phyloP scores from a whole-genome alignment of 495 filamentous ascomycete species.

The Penicillium simplicissimum region DNA sequence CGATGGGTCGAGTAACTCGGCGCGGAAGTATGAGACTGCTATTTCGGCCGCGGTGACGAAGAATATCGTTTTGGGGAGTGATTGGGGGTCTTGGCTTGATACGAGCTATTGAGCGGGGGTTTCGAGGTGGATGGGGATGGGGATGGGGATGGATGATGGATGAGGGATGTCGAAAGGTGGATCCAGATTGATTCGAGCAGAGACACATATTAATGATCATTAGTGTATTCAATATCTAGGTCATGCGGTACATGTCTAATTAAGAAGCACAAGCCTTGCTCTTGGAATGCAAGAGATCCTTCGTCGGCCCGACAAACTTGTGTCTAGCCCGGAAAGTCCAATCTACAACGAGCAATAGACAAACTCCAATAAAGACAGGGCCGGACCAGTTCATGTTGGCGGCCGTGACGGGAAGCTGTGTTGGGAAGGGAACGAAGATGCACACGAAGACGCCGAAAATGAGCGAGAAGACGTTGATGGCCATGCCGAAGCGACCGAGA shows the following conservation, averaged over 20 bases:
- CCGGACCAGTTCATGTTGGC: slow-evolving; percentile 44
- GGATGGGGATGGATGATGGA: too few species aligned
- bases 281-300: slow-evolving; percentile 13
- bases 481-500: slow-evolving; percentile 33
- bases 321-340: slow-evolving; percentile 38
- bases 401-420: slow-evolving; percentile 33
- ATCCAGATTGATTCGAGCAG: background rate
- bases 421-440: slow-evolving; percentile 46
- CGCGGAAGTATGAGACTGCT: slow-evolving; percentile 53
- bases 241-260: background rate
- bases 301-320: slow-evolving; percentile 20
- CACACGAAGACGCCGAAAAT: slow-evolving; percentile 37
- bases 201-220: background rate
- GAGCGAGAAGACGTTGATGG: slow-evolving; percentile 40
- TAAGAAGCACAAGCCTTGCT: slow-evolving; percentile 9
- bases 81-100: slow-evolving; percentile 45
- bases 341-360: slow-evolving; percentile 35
- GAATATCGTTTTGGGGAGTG: slow-evolving; percentile 52
- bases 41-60: slow-evolving; percentile 51
- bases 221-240: background rate
- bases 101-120: background rate
- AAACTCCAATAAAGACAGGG: slow-evolving; percentile 35
- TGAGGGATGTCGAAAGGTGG: background rate
- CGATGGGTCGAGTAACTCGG: slow-evolving; percentile 54
- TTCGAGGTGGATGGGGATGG: background rate